Base-by-base conservation (phyloP, 2,329 filamentous ascomycete species). In the Eutypella sp. region DNA sequence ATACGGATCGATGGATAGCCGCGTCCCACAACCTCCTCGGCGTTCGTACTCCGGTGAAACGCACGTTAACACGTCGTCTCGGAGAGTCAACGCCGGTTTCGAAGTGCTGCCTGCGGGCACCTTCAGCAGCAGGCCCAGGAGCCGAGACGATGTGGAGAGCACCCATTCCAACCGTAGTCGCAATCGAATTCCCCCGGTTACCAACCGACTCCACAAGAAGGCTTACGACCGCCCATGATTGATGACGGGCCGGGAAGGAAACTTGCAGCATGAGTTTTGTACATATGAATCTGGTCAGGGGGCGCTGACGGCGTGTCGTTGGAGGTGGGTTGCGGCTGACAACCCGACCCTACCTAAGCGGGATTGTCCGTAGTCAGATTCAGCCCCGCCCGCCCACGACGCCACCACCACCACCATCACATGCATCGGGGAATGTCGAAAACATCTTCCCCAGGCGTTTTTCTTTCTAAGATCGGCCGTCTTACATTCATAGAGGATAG, bases 101-200 rank as follows among this genome's bases (percentile, higher is more conserved):
- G 61, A 64, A 27, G 47, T 63, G 37, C 47, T 64, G 24, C 60
- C 61, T 3, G 61, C 59, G 10, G 61, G 60, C 1, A 62, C 58
- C n/a, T 59, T 57, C 40, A 42, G 51, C 40, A 42, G 51, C 37
- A 52, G 54, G 36, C 29, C 52, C n/a, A 51, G 47, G 16, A 55
- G 45, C 44, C 41, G 56, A 27, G 47, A 31, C 25, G 54, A 57
- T 11, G 40, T 54, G 44, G 57, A 59, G 23, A 50, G 50, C n/a
- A 44, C 33, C 33, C 43, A 50, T 5, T 15, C 41, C n/a, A 45
- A 37, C 36, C 50, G 45, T 19, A 36, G 44, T 27, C 50, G 43
- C 41, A 41, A 46, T 27, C 31, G 40, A 37, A n/a, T 19, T 22
- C 40, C 45, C 16, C 23, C 41, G 9, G 41, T 46, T 11, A 34